A percentile compares a stretch with the other conserved stretches of the same genome.
Conservation (phyloP, 225 moss, liverwort and hornwort genomes). For the Physcomitrellopsis africana region DNA sequence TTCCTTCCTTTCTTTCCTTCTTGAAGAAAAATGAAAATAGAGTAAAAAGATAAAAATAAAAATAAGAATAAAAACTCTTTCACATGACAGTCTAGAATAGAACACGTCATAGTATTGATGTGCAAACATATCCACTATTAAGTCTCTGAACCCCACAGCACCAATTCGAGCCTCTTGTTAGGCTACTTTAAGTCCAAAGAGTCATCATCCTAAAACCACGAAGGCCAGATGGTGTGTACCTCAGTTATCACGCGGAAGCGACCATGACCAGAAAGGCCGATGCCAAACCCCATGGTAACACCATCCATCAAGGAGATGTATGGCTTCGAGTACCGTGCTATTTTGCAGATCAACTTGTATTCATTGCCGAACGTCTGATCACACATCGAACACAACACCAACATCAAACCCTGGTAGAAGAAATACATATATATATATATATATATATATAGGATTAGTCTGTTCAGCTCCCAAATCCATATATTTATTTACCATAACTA, state of each 20-base stretch:
- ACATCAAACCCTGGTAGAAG: slow-evolving; percentile 7
- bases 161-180: not conserved
- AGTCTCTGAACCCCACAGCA: not conserved
- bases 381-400: not conserved
- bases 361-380: slow-evolving; percentile 80
- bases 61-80: too few species aligned
- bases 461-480: not conserved
- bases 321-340: slow-evolving; percentile 86
- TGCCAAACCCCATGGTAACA: slow-evolving; percentile 93
- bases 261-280: slow-evolving; percentile 93
- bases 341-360: slow-evolving; percentile 89
- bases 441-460: slow-evolving; percentile 2
- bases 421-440: too few species aligned
- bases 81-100: not conserved
- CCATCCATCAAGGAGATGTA: slow-evolving; percentile 97
- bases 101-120: not conserved
- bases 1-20: not conserved
- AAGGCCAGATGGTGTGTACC: slow-evolving; percentile 43
- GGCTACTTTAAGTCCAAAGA: slow-evolving; percentile 2
- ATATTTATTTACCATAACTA: not conserved
- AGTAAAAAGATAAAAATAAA: too few species aligned
- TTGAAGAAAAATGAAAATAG: too few species aligned
- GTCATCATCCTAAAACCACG: not conserved
- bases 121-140: not conserved
- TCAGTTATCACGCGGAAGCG: slow-evolving; percentile 88